Evolutionary conservation across 164 flowering plant species (phyloP), one percentile per base, ranked within the genome.

Genomic region (Taxillus chinensis): DNA sequence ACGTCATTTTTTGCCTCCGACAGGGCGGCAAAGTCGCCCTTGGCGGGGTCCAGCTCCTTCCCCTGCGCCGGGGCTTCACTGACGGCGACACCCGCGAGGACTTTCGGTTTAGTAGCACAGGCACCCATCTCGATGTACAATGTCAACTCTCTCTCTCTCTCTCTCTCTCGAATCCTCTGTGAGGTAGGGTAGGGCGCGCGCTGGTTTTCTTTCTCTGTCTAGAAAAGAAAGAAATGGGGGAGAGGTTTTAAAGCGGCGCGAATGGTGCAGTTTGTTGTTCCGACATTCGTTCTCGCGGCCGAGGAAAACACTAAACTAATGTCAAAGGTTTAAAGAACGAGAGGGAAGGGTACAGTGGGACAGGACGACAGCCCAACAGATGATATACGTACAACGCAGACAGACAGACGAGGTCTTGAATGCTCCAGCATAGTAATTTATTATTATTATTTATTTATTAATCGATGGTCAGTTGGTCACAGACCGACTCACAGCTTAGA

Each of bases 101-200:
- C 74, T 67, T 77, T 74, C 0, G 70, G 74, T 65, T 71, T 77
- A 5, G 72, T 77, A 1, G 80, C 80, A 58, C 80, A 71, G 12
- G 60, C 71, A 45, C 75, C 79, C 79, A 76, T 76, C 8, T 41
- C 58, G 3, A 7, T 10, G 8, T 40, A 38, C 9, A 27, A 27
- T 27, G 27, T 27, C 27, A 27, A 27, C 49, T 60, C 56, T 45
- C 42, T 61, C 41, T 43, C 49, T 48, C 4, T 11, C 51, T 48
- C 51, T 48, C 51, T 48, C 51, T 5, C 51, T 48, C 51, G 9
- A 48, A 14, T 8, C 12, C 12, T 48, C 13, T 48, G 51, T 7
- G 51, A 27, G 27, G 27, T 2, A 27, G 27, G 27, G 27, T 27
- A 27, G 27, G 27, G 27, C 27, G 27, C 27, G 27, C 27, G 7